Evolutionary conservation across 257 asterid species (phyloP), one percentile per base, ranked within the genome.

Genomic region (Solanum chiquidenum): DNA sequence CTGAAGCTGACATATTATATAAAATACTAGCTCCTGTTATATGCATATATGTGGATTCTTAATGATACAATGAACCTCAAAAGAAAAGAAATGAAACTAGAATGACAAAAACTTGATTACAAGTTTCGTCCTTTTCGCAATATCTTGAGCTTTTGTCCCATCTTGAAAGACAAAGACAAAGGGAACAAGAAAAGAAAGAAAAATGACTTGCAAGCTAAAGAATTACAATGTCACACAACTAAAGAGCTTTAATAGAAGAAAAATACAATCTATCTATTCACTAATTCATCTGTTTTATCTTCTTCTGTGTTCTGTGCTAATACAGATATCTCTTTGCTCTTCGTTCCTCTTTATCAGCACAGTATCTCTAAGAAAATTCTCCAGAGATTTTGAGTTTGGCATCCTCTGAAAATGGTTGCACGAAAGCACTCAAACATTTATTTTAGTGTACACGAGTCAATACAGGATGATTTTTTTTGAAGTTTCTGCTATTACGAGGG

Each of bases 401-500:
- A 7, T 42, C 84, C 84, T 77, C 16, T 7, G 11, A 18, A 46
- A 73, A 31, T 72, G 69, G 88, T 33, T 72, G 27, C 49, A 14
- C 12, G 31, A 84, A 33, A 84, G 46, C 7, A 44, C 88, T 72
- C 40, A 71, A 40, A 72, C 5, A 25, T 46, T 52, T 35, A 34
- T 49, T 33, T 49, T 21, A 1, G 16, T 29, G 25, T 72, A 44
- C 13, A 40, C 9, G 35, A 76, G 62, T 9, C 84, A 77, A 12
- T 18, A 27, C 66, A 29, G 1, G 31, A 20, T 5, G 34, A 0
- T 42, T 40, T 16, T 68, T 6, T 27, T 14, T 8, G 2, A 60
- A 34, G 40, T n/a, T 71, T 66, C 13, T 38, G 31, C 66, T 33
- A 86, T 86, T 71, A 86, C 1, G 84, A 86, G 9, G 93, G 91